A percentile compares a stretch with the other conserved stretches of the same genome.
Conservation (phyloP, 169 alveolate species). For the Theileria parva region DNA sequence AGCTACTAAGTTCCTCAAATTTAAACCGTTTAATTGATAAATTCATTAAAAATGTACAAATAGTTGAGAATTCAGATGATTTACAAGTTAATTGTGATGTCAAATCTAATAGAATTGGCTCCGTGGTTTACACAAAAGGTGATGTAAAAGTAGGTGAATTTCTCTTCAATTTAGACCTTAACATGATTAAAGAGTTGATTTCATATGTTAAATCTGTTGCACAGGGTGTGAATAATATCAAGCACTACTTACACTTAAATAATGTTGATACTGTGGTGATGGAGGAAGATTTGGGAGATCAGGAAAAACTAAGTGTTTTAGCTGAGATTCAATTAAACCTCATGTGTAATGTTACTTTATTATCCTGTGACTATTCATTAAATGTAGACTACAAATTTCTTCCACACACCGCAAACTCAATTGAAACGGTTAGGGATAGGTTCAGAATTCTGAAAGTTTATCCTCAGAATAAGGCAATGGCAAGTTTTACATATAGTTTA, state of each 20-base stretch:
- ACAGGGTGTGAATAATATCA: not conserved
- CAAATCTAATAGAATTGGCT: not conserved
- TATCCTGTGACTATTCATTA: not conserved
- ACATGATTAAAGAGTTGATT: not conserved
- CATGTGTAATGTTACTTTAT: not conserved
- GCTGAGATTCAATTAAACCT: not conserved
- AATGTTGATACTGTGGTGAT: not conserved
- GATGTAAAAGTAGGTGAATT: constrained; percentile 7
- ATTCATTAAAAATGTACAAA: not conserved
- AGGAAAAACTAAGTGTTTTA: not conserved
- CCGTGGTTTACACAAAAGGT: not conserved
- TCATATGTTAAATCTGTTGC: not conserved
- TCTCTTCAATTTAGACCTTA: constrained; percentile 2
- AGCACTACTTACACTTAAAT: not conserved
- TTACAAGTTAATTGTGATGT: not conserved
- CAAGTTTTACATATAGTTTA: not conserved
- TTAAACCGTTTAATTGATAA: not conserved
- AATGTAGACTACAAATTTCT: not conserved
- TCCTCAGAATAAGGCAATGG: constrained; percentile 17
- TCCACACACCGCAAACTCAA: not conserved
- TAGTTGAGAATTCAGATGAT: not conserved
- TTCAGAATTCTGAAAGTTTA: not conserved
- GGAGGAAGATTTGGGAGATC: not conserved
- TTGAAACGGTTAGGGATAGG: not conserved
- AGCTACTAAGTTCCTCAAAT: not conserved